Evolutionary conservation across 768 basidiomycete species (phyloP).

Genomic region (Xerocomus brunneocitrinus): DNA sequence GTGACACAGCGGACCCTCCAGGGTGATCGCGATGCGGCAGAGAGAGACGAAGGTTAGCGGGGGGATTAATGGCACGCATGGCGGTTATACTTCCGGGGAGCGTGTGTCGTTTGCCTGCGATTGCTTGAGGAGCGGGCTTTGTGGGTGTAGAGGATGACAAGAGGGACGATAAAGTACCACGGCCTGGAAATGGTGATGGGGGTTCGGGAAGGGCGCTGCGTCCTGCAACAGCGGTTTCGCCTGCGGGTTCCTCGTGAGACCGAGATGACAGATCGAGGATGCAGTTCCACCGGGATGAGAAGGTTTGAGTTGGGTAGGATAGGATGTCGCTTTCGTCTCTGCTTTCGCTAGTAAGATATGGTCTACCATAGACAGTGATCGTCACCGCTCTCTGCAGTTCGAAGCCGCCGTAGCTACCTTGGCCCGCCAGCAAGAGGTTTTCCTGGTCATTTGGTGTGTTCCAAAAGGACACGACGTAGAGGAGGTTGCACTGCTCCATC

Average conservation of each 20-base stretch:
- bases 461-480: conserved; percentile 85
- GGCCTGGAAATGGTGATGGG: conserved; percentile 71
- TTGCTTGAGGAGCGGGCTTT: conserved; percentile 28
- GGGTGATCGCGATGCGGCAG: conserved; percentile 26
- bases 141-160: conserved; percentile 25
- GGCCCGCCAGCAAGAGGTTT: conserved; percentile 28
- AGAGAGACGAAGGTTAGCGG: conserved; percentile 20
- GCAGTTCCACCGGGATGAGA: conserved; percentile 89
- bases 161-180: conserved; percentile 19
- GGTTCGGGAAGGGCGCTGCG: conserved; percentile 63
- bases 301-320: conserved; percentile 64
- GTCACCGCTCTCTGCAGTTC: conserved; percentile 74
- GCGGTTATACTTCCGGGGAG: conserved; percentile 35
- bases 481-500: conserved; percentile 79
- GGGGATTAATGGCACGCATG: conserved; percentile 26
- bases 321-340: conserved; percentile 14
- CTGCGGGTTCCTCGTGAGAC: conserved; percentile 18
- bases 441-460: conserved; percentile 56
- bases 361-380: conserved; percentile 75
- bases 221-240: conserved; percentile 12
- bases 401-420: conserved; percentile 27
- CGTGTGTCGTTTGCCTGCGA: conserved; percentile 60
- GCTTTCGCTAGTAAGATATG: conserved; percentile 39
- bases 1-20: conserved; percentile 7
- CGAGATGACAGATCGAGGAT: conserved; percentile 67